A percentile compares a stretch with the other conserved stretches of the same genome.
These are phyloP conservation scores for Cyclaneusma minus DNA, from an alignment of 2,329 filamentous ascomycete species.

Conservation along the genomic window DNA sequence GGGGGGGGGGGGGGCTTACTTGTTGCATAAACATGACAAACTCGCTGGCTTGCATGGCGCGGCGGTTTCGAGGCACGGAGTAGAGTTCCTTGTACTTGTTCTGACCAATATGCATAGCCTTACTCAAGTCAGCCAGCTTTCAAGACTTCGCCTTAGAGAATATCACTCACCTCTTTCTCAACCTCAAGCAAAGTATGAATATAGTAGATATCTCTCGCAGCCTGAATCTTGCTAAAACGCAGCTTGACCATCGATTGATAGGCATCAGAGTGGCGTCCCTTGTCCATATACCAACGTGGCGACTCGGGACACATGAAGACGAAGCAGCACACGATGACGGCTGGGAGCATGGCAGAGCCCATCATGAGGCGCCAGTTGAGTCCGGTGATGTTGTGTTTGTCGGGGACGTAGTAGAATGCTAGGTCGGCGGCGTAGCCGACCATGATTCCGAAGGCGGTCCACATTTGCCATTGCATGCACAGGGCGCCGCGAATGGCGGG, in stretches of 20 bases:
- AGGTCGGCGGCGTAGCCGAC: slow-evolving; percentile 44
- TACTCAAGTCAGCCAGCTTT: too few relatives aligned
- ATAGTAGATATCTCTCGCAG: slow-evolving; percentile 39
- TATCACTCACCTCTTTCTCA: slow-evolving; percentile 35
- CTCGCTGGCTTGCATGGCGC: slow-evolving; percentile 42
- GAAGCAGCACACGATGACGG: slow-evolving; percentile 36
- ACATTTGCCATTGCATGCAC: slow-evolving; percentile 59
- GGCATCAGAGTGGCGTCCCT: slow-evolving; percentile 29
- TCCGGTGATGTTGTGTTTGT: slow-evolving; percentile 35
- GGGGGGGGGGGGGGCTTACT: slow-evolving; percentile 14
- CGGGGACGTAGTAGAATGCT: slow-evolving; percentile 40
- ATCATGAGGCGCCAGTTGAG: slow-evolving; percentile 56
- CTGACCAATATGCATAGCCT: slow-evolving; percentile 30
- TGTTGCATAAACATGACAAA: slow-evolving; percentile 57
- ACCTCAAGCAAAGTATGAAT: slow-evolving; percentile 40
- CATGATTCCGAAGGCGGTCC: slow-evolving; percentile 34
- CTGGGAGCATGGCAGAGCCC: slow-evolving; percentile 47
- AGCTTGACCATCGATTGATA: slow-evolving; percentile 29
- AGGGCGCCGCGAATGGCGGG: slow-evolving; percentile 49
- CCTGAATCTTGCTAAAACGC: slow-evolving; percentile 35
- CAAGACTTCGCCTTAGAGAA: too few relatives aligned
- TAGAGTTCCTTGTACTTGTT: slow-evolving; percentile 40
- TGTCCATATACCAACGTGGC: slow-evolving; percentile 34
- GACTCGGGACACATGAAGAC: slow-evolving; percentile 27
- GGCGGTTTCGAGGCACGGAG: slow-evolving; percentile 44